Percentiles rank a stretch among this genome's conserved stretches.
Evolutionary conservation across 2,329 filamentous ascomycete species (phyloP).

Genomic region (Colletotrichum tamarilloi): DNA sequence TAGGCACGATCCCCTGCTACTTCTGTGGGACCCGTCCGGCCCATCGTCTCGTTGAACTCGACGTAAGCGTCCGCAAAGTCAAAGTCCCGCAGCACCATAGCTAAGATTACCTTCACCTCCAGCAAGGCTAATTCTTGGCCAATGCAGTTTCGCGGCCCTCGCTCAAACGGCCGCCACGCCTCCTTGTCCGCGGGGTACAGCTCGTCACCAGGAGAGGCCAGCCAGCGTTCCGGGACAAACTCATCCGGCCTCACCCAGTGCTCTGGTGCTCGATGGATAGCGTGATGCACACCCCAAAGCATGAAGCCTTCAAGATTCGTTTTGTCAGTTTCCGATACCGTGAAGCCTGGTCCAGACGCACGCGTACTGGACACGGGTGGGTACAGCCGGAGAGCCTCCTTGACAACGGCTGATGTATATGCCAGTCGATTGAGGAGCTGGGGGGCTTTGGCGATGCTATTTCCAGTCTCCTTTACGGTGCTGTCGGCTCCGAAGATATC

Average conservation of each 20-base stretch:
- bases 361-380: slow-evolving; percentile 58
- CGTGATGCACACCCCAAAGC: slow-evolving; percentile 37
- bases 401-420: slow-evolving; percentile 63
- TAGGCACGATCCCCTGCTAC: slow-evolving; percentile 13
- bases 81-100: slow-evolving; percentile 47
- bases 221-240: slow-evolving; percentile 58
- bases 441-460: slow-evolving; percentile 53
- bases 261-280: slow-evolving; percentile 51
- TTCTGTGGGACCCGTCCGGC: neutral
- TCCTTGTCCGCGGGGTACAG: slow-evolving; percentile 51
- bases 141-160: slow-evolving; percentile 47
- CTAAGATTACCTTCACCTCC: slow-evolving; percentile 61
- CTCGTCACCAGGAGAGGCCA: slow-evolving; percentile 44
- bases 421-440: slow-evolving; percentile 60
- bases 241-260: slow-evolving; percentile 51
- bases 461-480: slow-evolving; percentile 48
- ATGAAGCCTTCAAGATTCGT: slow-evolving; percentile 49
- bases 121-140: slow-evolving; percentile 52
- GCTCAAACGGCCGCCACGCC: slow-evolving; percentile 58
- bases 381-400: slow-evolving; percentile 64
- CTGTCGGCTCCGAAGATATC: slow-evolving; percentile 58
- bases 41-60: neutral
- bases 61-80: slow-evolving; percentile 4
- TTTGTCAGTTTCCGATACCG: slow-evolving; percentile 52
- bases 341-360: slow-evolving; percentile 46